Evolutionary conservation across 371 early-diverging fungal genomes (phyloP), one percentile per base, ranked within the genome.

Genomic region (Blakeslea trispora): DNA sequence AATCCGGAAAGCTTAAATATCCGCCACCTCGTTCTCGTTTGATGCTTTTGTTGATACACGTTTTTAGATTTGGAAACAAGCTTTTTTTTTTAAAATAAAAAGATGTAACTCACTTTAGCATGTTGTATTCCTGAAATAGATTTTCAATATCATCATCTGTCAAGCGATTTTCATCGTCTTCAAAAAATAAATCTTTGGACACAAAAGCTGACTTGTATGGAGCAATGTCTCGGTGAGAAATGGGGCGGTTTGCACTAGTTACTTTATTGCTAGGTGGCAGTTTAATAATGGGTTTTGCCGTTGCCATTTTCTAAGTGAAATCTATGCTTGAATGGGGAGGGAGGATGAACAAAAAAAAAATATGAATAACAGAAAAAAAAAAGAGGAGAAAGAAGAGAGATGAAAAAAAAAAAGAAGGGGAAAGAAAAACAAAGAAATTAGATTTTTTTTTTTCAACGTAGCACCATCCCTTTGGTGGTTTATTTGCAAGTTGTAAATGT

Each of bases 11-110:
- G 65, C 60, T 65, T 53, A 65, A 60, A 57, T 60, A 65, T 34
- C 65, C 65, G 57, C 65, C 61, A 53, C 65, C 65, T 60, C 60
- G 56, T 60, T 65, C 65, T 65, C 65, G 51, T 37, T 60, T 60
- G 49, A 65, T 65, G 24, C 65, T 65, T 40, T 57, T 45, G 48
- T 22, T 18, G 44, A 14, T 50, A 47, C 43, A 47, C 41, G 44
- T 51, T 55, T 55, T 50, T 61, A 42, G 37, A 37, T n/a, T 40
- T 37, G 45, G 37, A 51, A 51, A 32, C 37, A 24, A 32, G 42
- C 6, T 34, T 11, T 19, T 37, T 48, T 40, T 58, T 11, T 37
- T 22, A 18, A 8, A 24, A 45, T 18, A 32, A 60, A 28, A 37
- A 43, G 3, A 28, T 11, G 35, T 21, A 50, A 44, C 42, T 65